Evolutionary conservation across 2,329 filamentous ascomycete species (phyloP).

Genomic region (Pyrenophora tritici-repentis): DNA sequence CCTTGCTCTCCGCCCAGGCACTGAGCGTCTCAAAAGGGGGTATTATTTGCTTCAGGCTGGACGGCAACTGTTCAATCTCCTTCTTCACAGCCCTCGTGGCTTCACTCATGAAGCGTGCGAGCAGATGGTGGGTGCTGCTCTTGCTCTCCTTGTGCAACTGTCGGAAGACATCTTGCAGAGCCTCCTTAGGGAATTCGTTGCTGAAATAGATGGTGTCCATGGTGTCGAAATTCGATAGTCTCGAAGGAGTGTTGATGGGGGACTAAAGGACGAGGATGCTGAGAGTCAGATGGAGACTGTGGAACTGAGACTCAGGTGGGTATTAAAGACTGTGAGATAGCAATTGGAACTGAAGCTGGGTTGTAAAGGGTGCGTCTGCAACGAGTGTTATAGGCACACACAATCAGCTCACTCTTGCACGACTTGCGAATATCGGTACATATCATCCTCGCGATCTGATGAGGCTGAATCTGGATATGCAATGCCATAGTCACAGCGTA

Average conservation of each 20-base stretch:
- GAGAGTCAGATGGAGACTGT: background rate
- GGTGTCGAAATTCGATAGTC: background rate
- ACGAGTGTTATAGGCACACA: background rate
- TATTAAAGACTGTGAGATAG: background rate
- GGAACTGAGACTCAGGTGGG: background rate
- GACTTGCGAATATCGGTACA: background rate
- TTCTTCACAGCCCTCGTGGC: slow-evolving; percentile 49
- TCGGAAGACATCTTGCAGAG: slow-evolving; percentile 50
- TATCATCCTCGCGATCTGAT: background rate
- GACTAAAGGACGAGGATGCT: too few relatives aligned
- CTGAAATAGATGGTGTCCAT: slow-evolving; percentile 52
- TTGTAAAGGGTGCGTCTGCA: background rate
- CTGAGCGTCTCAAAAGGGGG: slow-evolving; percentile 49
- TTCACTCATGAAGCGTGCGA: slow-evolving; percentile 52
- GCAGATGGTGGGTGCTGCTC: slow-evolving; percentile 39
- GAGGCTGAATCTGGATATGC: background rate
- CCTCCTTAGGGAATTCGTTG: slow-evolving; percentile 57
- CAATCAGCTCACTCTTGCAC: background rate
- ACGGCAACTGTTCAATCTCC: slow-evolving; percentile 45
- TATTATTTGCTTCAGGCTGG: slow-evolving; percentile 33
- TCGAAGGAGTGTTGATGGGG: too few relatives aligned
- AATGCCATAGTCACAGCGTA: background rate
- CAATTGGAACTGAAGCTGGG: background rate
- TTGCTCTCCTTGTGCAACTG: slow-evolving; percentile 50
- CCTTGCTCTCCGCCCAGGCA: slow-evolving; percentile 38